phyloP scores from a whole-genome alignment of 176 grass and related monocot genomes.

The Saccharum spontaneum region DNA sequence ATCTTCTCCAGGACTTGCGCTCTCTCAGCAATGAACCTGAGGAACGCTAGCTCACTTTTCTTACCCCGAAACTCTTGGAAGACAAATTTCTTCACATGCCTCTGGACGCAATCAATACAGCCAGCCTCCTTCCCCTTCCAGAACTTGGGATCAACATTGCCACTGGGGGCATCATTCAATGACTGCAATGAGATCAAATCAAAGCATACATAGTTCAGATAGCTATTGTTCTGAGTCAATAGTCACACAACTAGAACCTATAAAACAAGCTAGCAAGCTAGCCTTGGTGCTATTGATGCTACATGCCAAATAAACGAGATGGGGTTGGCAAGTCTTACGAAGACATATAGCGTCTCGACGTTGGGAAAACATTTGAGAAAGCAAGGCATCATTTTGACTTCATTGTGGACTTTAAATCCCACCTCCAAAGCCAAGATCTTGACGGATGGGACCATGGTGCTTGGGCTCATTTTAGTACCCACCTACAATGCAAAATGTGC shows the following conservation, averaged over 20 bases:
- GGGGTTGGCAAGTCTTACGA: neutral
- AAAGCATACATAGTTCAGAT: neutral
- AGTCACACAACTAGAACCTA: neutral
- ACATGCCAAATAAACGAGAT: neutral
- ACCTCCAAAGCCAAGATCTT: neutral
- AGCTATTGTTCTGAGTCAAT: neutral
- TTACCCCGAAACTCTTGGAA: neutral
- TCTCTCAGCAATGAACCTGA: neutral
- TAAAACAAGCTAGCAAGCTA: neutral
- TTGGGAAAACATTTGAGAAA: slow-evolving; percentile 34
- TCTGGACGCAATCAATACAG: neutral
- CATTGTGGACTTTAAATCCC: neutral
- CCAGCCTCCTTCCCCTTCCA: neutral
- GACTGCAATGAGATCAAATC: neutral
- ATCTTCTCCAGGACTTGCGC: slow-evolving; percentile 3
- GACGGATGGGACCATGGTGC: neutral
- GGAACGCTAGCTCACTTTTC: neutral
- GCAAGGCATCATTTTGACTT: neutral
- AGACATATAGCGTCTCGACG: neutral
- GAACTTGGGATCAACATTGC: neutral
- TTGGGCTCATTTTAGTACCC: neutral
- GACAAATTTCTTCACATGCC: neutral
- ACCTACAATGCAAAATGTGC: neutral
- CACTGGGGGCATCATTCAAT: neutral
- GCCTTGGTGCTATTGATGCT: no score